Base-by-base conservation (phyloP, 192 early-diverging fungal genomes). In the Coemansia sp. region DNA sequence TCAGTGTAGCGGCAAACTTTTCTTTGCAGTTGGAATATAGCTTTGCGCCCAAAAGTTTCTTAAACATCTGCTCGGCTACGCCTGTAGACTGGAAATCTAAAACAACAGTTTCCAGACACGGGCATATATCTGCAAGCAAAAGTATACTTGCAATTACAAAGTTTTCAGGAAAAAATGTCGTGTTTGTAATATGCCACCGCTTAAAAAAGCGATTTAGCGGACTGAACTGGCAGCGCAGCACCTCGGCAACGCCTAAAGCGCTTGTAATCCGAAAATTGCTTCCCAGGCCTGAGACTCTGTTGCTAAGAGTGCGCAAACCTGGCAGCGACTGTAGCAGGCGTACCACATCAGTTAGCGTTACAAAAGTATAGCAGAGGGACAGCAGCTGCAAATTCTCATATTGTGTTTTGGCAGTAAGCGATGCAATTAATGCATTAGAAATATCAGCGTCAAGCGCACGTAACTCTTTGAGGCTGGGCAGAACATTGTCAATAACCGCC, bases 141-240 rank as follows among this genome's bases (percentile, higher is more conserved):
- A 55, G 28, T 6, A 55, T 55, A 12, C 53, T 55, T 12, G 53
- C 53, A 36, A 55, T 55, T n/a, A 55, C 28, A n/a, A 55, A 26
- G 53, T 34, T 55, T n/a, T 55, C 53, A 4, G 53, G 53, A 55
- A 55, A 55, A n/a, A 17, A 17, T 9, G 17, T 34, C 10, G 53
- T 55, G 53, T 55, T 55, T 25, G 53, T 55, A n/a, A 55, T 55
- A 17, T 19, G 28, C 53, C 53, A 55, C 28, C 28, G 23, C 25
- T 34, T 26, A 14, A 55, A 55, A 31, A 12, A 34, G 12, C 17
- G 15, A 22, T 55, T 55, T 14, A 55, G 31, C 28, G 53, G 53
- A 5, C 17, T 15, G 53, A 55, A 55, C 15, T 34, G 23, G 17
- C 6, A 12, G 25, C 53, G 53, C 28, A 55, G 10, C 4, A 55